phyloP scores from a whole-genome alignment of 805 yeast species.

The Starmerella apicola region DNA sequence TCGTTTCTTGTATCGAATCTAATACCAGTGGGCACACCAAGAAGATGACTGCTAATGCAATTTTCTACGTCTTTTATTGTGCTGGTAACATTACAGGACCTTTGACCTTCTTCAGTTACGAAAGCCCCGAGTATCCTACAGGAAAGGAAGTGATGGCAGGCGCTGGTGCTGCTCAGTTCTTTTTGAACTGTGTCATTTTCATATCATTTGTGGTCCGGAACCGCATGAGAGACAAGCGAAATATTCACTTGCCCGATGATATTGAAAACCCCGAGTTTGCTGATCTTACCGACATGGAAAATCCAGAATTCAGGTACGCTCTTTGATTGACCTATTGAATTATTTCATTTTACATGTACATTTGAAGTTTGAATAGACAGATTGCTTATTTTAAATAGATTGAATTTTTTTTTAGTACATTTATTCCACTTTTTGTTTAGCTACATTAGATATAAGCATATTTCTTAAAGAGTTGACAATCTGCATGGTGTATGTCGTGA shows the following conservation, averaged over 20 bases:
- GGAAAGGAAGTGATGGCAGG: conserved; percentile 46
- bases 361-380: too few species aligned
- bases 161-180: too few species aligned
- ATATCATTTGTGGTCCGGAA: conserved; percentile 3
- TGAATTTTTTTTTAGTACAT: too few species aligned
- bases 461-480: too few species aligned
- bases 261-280: conserved; percentile 27
- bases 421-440: too few species aligned
- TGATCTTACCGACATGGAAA: conserved; percentile 43
- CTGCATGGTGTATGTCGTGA: too few species aligned
- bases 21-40: conserved; percentile 48
- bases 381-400: too few species aligned
- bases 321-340: too few species aligned
- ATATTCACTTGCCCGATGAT: conserved; percentile 6
- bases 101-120: conserved; percentile 43
- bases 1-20: conserved; percentile 28
- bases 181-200: not conserved
- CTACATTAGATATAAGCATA: too few species aligned
- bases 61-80: conserved; percentile 38
- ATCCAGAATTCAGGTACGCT: conserved; percentile 41
- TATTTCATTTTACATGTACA: too few species aligned
- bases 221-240: conserved; percentile 8
- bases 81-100: conserved; percentile 48
- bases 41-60: conserved; percentile 36
- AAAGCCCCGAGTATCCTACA: conserved; percentile 49